A percentile compares a stretch with the other conserved stretches of the same genome.
Conservation (phyloP, 2,329 filamentous ascomycete species). For the Fusarium concolor region DNA sequence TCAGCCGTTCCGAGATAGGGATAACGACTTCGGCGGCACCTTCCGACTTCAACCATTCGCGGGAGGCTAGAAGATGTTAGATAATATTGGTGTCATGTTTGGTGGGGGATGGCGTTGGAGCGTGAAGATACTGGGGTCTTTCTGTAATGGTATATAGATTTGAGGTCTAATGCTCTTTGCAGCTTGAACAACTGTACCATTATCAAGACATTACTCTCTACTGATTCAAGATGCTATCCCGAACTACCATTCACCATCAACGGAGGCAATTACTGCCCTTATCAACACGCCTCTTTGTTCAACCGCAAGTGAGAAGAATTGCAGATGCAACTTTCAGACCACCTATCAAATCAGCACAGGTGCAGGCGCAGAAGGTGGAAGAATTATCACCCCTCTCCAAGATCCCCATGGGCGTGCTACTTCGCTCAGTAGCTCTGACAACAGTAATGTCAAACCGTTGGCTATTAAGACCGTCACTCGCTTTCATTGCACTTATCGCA, state of each 20-base stretch:
- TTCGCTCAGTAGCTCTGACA: constrained; percentile 45
- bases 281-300: neutral
- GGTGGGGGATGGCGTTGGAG: neutral
- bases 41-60: constrained; percentile 8
- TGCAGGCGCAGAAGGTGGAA: accelerated
- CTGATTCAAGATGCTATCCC: constrained; percentile 15
- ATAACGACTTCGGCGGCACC: constrained; percentile 6
- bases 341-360: neutral
- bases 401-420: constrained; percentile 38
- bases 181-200: accelerated
- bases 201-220: accelerated
- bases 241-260: neutral
- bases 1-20: constrained; percentile 14
- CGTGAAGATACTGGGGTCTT: neutral
- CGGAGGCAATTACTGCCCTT: neutral
- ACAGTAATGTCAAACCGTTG: constrained; percentile 45
- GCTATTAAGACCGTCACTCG: constrained; percentile 43
- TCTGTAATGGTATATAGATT: neutral
- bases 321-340: constrained; percentile 20
- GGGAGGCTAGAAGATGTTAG: neutral
- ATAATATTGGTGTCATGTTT: neutral
- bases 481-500: constrained; percentile 40
- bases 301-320: neutral
- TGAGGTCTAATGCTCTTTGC: neutral
- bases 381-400: constrained; percentile 30